These are phyloP conservation scores for Malus orientalis DNA, from an alignment of 306 rosid genomes.

Conservation along the genomic window DNA sequence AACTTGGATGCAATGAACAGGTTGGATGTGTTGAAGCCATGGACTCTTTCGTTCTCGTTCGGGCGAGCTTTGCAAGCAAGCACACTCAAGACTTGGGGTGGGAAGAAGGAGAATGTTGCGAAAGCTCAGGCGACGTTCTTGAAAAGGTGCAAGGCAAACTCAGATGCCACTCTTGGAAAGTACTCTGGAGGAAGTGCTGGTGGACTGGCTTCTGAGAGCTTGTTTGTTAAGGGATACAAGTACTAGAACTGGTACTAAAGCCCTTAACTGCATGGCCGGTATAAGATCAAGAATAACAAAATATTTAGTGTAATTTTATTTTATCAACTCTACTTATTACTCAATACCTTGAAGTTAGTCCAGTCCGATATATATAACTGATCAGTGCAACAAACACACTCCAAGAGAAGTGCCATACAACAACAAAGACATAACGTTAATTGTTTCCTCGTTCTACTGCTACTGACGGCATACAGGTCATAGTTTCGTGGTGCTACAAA, in stretches of 20 bases:
- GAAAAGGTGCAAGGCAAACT: conserved; percentile 74
- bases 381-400: too few species aligned
- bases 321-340: too few species aligned
- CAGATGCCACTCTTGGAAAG: conserved; percentile 74
- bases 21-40: conserved; percentile 68
- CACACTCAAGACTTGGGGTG: conserved; percentile 85
- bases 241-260: conserved; percentile 6
- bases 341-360: too few species aligned
- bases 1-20: conserved; percentile 78
- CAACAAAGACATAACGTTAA: too few species aligned
- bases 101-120: conserved; percentile 67
- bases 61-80: conserved; percentile 85
- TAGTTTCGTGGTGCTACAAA: too few species aligned
- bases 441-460: too few species aligned
- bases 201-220: conserved; percentile 65
- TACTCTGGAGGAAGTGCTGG: conserved; percentile 39
- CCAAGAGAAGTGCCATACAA: too few species aligned
- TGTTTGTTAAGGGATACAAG: conserved; percentile 57
- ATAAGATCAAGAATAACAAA: too few species aligned
- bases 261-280: neutral
- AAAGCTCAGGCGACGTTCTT: conserved; percentile 72
- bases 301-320: too few species aligned
- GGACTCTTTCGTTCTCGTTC: conserved; percentile 91
- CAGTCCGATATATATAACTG: too few species aligned
- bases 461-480: too few species aligned